phyloP scores from a whole-genome alignment of 345 rosid genomes.

The Crucihimalaya himalaica region DNA sequence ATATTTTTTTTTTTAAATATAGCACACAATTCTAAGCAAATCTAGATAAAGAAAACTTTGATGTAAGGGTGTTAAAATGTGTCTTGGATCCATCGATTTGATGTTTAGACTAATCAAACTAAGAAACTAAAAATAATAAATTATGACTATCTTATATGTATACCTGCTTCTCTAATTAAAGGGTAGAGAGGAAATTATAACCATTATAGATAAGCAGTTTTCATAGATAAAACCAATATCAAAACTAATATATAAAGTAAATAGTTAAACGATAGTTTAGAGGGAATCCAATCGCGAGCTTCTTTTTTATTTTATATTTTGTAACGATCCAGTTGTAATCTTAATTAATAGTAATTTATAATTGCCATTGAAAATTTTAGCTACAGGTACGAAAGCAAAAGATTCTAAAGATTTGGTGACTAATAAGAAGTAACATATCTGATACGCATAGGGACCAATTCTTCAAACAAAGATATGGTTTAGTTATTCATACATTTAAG shows the following conservation, averaged over 20 bases:
- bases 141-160: neutral
- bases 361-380: neutral
- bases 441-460: slow-evolving; percentile 29
- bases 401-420: slow-evolving; percentile 29
- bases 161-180: neutral
- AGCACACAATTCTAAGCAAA: neutral
- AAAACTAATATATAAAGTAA: neutral
- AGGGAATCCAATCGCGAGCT: neutral
- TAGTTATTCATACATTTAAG: neutral
- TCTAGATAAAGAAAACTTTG: neutral
- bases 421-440: slow-evolving; percentile 22
- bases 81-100: neutral
- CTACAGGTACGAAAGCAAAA: slow-evolving; percentile 13
- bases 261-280: neutral
- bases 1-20: neutral
- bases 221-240: neutral
- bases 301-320: neutral
- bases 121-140: neutral
- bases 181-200: neutral
- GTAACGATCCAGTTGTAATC: slow-evolving; percentile 6
- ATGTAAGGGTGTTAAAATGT: neutral
- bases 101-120: neutral
- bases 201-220: neutral
- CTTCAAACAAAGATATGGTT: slow-evolving; percentile 30
- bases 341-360: neutral